Evolutionary conservation across 169 alveolate species (phyloP).

Genomic region (Cryptosporidium felis): DNA sequence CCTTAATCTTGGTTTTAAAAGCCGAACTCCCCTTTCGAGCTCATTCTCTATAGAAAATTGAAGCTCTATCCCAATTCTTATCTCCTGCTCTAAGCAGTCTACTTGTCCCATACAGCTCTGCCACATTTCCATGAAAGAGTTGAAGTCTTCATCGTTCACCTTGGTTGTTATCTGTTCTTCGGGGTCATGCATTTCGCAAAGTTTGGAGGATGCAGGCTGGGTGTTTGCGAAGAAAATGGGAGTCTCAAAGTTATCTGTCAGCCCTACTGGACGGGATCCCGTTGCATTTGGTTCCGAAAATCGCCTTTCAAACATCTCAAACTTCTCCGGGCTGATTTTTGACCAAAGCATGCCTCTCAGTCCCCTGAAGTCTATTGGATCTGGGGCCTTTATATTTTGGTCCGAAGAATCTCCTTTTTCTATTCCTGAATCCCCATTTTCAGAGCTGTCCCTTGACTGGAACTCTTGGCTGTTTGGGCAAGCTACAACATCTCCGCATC

Average conservation of each 20-base stretch:
- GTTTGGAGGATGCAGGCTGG: neutral
- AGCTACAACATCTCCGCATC: conserved; percentile 64
- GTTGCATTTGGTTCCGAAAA: conserved; percentile 68
- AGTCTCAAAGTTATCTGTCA: conserved; percentile 40
- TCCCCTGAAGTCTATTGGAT: conserved; percentile 67
- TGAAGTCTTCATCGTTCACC: conserved; percentile 11
- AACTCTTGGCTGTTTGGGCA: conserved; percentile 70
- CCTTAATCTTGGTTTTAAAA: conserved; percentile 21
- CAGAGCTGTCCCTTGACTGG: conserved; percentile 1
- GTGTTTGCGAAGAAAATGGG: conserved; percentile 34
- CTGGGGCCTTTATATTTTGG: neutral
- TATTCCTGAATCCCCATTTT: neutral
- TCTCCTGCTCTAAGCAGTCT: conserved; percentile 33
- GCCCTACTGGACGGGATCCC: conserved; percentile 42
- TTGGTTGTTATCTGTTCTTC: neutral
- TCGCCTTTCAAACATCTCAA: conserved; percentile 65
- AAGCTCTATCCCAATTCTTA: conserved; percentile 19
- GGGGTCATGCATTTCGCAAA: neutral
- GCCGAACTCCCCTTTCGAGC: conserved; percentile 31
- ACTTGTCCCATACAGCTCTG: neutral
- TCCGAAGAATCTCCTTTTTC: neutral
- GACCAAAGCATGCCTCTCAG: conserved; percentile 66
- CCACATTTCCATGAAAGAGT: neutral
- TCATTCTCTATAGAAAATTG: conserved; percentile 45
- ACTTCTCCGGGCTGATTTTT: conserved; percentile 27